Conservation (phyloP, 2,329 filamentous ascomycete species). For the Capronia coronata region DNA sequence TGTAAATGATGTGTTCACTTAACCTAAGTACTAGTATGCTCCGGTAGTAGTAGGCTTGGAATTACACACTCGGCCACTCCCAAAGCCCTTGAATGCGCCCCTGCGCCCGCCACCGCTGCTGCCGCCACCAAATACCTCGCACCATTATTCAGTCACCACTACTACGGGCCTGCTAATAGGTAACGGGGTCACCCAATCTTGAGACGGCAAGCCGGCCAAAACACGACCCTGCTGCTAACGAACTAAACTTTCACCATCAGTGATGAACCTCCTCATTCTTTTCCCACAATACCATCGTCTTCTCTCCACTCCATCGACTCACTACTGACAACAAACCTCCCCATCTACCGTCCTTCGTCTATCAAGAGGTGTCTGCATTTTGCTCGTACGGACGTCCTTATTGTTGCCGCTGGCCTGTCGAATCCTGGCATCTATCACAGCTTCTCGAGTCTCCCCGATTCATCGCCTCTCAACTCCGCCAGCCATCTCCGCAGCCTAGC, state of each 20-base stretch:
- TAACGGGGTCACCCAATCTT: no score
- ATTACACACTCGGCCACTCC: neutral
- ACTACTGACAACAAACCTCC: constrained; percentile 2
- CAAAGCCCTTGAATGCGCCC: neutral
- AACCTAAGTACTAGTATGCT: no score
- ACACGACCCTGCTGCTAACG: neutral
- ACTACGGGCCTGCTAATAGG: no score
- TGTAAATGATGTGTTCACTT: no score
- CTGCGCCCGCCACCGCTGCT: neutral
- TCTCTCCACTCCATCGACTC: constrained; percentile 4
- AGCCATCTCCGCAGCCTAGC: constrained; percentile 13
- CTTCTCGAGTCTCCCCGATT: constrained; percentile 13
- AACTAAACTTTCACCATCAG: constrained; percentile 8
- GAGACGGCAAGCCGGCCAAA: neutral
- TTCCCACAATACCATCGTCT: constrained; percentile 8
- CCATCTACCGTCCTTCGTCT: neutral
- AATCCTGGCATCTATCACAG: constrained; percentile 7
- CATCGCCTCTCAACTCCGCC: constrained; percentile 11
- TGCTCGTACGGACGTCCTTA: constrained; percentile 1
- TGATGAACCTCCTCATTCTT: constrained; percentile 5
- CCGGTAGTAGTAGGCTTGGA: no score
- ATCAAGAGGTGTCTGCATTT: constrained; percentile 1
- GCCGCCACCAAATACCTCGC: neutral
- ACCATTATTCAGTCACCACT: neutral
- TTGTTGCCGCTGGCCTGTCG: constrained; percentile 2